Conservation (phyloP, 257 asterid species). For the Solanum etuberosum region DNA sequence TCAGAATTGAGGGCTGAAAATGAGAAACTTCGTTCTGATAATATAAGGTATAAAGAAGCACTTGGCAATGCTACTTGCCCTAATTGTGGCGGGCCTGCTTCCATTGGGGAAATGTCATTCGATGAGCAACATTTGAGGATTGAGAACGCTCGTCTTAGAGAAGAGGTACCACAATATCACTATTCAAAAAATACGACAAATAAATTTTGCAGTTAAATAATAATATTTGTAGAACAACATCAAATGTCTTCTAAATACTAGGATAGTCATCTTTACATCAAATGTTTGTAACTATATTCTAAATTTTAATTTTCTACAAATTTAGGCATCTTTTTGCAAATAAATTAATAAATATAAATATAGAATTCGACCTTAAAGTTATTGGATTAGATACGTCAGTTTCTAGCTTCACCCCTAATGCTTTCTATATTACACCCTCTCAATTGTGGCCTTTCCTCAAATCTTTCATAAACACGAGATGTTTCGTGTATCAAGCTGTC, state of each 20-base stretch:
- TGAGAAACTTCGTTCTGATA: constrained; percentile 62
- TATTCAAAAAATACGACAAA: neutral
- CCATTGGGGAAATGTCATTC: constrained; percentile 63
- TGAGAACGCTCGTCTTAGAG: constrained; percentile 62
- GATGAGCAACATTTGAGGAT: constrained; percentile 71
- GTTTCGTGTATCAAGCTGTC: neutral
- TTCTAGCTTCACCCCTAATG: neutral
- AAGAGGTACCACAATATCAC: constrained; percentile 33
- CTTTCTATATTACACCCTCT: too few species aligned
- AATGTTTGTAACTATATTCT: neutral
- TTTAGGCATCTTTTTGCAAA: neutral
- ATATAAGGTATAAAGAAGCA: constrained; percentile 56
- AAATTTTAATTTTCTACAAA: neutral
- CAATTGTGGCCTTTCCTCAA: neutral
- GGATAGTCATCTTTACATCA: neutral
- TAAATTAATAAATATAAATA: neutral
- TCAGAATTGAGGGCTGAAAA: constrained; percentile 50
- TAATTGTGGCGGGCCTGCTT: constrained; percentile 60
- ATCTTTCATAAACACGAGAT: neutral
- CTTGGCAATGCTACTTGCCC: constrained; percentile 53
- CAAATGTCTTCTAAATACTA: neutral
- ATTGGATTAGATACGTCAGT: neutral
- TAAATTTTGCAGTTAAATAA: neutral
- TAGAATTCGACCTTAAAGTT: neutral
- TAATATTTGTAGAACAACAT: neutral